phyloP scores from a whole-genome alignment of 495 filamentous ascomycete species.

The Glutinoglossum americanum region DNA sequence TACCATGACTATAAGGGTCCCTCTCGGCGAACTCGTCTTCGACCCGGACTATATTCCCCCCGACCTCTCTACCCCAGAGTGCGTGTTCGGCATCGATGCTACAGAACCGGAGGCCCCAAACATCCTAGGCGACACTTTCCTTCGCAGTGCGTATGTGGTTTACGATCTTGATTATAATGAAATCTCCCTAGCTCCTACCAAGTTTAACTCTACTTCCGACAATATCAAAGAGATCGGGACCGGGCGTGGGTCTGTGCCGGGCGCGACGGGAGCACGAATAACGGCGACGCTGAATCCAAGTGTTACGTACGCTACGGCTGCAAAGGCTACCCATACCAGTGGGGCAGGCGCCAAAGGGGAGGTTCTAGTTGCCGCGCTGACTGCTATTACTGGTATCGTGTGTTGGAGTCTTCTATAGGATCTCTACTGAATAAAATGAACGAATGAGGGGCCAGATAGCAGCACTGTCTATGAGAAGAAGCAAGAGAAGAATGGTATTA shows the following conservation, averaged over 20 bases:
- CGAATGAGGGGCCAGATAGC: no score
- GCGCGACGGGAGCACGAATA: constrained; percentile 44
- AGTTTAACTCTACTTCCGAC: constrained; percentile 47
- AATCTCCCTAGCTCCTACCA: constrained; percentile 69
- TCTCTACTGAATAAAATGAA: no score
- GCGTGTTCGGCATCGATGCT: constrained; percentile 63
- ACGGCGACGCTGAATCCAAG: no score
- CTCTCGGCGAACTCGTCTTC: constrained; percentile 58
- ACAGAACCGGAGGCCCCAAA: constrained; percentile 38
- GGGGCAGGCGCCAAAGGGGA: no score
- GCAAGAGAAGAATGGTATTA: no score
- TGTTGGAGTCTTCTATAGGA: no score
- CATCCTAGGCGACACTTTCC: constrained; percentile 81
- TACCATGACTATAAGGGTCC: constrained; percentile 40
- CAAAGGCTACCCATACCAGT: no score
- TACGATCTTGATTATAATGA: constrained; percentile 77
- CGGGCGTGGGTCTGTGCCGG: constrained; percentile 41
- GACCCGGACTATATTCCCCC: no score
- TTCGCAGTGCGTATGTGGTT: constrained; percentile 79
- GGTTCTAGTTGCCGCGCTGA: no score
- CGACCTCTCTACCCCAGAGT: constrained; percentile 33
- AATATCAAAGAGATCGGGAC: constrained; percentile 55
- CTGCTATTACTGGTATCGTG: no score
- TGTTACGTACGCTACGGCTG: no score
- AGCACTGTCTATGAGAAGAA: no score